phyloP scores from a whole-genome alignment of 1,284 basidiomycete species.

The Puccinia horiana region DNA sequence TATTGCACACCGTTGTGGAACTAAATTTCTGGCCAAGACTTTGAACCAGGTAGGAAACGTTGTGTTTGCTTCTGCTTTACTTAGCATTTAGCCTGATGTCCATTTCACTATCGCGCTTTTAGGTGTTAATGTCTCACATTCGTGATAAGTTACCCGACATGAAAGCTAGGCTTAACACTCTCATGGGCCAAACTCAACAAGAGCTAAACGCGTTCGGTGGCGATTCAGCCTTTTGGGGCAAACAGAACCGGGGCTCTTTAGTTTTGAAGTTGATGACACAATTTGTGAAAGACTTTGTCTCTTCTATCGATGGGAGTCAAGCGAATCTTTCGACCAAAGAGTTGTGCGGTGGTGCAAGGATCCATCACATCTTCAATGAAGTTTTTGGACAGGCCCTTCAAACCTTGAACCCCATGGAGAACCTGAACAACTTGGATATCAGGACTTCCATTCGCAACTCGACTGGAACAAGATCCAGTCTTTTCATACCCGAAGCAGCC shows the following conservation, averaged over 20 bases:
- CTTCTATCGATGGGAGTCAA: slow-evolving; percentile 97
- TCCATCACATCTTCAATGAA: slow-evolving; percentile 99
- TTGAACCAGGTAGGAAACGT: slow-evolving; percentile 76
- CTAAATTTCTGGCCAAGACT: slow-evolving; percentile 88
- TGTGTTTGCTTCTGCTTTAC: neutral
- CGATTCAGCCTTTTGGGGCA: slow-evolving; percentile 87
- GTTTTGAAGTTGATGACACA: slow-evolving; percentile 96
- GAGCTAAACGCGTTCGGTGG: slow-evolving; percentile 89
- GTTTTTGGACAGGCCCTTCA: slow-evolving; percentile 90
- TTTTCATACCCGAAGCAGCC: slow-evolving; percentile 95
- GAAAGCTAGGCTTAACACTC: slow-evolving; percentile 95
- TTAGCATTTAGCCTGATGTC: neutral
- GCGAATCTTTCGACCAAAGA: slow-evolving; percentile 98
- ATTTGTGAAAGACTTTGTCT: slow-evolving; percentile 95
- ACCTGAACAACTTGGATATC: slow-evolving; percentile 91
- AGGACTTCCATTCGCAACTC: slow-evolving; percentile 97
- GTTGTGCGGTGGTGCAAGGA: slow-evolving; percentile 92
- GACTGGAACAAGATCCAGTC: slow-evolving; percentile 89
- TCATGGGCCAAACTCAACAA: slow-evolving; percentile 99
- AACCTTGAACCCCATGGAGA: slow-evolving; percentile 85
- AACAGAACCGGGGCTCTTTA: slow-evolving; percentile 72
- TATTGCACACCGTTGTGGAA: slow-evolving; percentile 95
- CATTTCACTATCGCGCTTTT: slow-evolving; percentile 10
- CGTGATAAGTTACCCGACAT: slow-evolving; percentile 98
- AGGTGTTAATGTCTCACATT: slow-evolving; percentile 97